These are phyloP conservation scores for Boletus sp. DNA, from an alignment of 1,284 basidiomycete species.

Conservation along the genomic window DNA sequence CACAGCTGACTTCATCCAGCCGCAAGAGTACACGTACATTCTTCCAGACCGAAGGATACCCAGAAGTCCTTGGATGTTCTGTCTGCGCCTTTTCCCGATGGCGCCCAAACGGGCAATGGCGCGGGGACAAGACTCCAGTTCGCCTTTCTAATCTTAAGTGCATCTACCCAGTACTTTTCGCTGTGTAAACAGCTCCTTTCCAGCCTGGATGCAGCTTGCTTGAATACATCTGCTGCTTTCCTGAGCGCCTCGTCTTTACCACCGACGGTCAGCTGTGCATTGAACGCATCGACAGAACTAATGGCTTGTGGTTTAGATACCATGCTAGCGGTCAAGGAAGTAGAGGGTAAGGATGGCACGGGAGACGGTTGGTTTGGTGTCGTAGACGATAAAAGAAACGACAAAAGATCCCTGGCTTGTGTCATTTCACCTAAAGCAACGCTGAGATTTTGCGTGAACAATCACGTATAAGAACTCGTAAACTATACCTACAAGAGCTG, in stretches of 20 bases:
- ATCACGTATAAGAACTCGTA: not conserved
- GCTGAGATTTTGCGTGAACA: constrained; percentile 37
- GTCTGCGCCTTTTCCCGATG: constrained; percentile 68
- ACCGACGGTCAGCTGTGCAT: constrained; percentile 67
- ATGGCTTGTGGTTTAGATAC: constrained; percentile 62
- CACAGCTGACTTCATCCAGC: not conserved
- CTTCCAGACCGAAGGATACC: constrained; percentile 72
- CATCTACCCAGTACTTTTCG: constrained; percentile 76
- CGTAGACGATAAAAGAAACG: constrained; percentile 47
- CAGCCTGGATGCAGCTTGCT: constrained; percentile 61
- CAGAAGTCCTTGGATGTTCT: constrained; percentile 75
- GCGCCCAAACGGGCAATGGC: constrained; percentile 63
- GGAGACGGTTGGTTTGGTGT: constrained; percentile 24
- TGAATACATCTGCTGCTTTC: constrained; percentile 66
- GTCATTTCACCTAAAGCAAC: constrained; percentile 74
- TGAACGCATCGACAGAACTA: constrained; percentile 67
- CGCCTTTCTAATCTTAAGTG: constrained; percentile 62
- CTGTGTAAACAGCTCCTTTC: constrained; percentile 56
- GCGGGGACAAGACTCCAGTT: constrained; percentile 78
- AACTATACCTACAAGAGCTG: constrained; percentile 58
- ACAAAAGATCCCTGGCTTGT: constrained; percentile 65
- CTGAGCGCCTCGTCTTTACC: constrained; percentile 74
- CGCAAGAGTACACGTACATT: constrained; percentile 49
- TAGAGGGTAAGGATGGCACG: constrained; percentile 27
- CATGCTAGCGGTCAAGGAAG: constrained; percentile 56